These are phyloP conservation scores for Haematococcus lacustris DNA, from an alignment of 139 green algal species.

Conservation along the genomic window DNA sequence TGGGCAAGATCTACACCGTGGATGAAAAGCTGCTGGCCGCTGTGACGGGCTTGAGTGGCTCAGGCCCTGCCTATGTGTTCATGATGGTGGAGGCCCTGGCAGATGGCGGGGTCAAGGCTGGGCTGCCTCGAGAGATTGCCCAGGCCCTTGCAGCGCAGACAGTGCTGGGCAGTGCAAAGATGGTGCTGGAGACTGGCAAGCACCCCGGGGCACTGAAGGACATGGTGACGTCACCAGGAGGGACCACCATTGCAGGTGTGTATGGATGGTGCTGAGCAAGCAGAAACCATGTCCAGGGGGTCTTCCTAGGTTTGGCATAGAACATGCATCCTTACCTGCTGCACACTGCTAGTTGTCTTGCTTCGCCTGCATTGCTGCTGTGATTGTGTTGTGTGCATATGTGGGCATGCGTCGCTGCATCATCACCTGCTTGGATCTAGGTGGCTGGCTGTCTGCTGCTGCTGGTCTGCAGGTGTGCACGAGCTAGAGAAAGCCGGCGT, in stretches of 20 bases:
- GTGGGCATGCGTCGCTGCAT: no score
- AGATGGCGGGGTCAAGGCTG: slow-evolving; percentile 83
- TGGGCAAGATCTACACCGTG: slow-evolving; percentile 62
- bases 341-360: no score
- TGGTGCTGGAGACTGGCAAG: slow-evolving; percentile 92
- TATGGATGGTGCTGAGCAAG: no score
- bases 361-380: no score
- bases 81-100: slow-evolving; percentile 93
- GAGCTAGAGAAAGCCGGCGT: slow-evolving; percentile 83
- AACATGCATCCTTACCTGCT: no score
- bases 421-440: no score
- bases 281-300: no score
- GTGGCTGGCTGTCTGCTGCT: no score
- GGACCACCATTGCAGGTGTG: slow-evolving; percentile 89
- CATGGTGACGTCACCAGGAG: slow-evolving; percentile 82
- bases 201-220: slow-evolving; percentile 89
- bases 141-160: slow-evolving; percentile 69
- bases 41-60: slow-evolving; percentile 88
- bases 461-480: slow-evolving; percentile 82
- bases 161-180: slow-evolving; percentile 87
- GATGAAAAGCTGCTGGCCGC: slow-evolving; percentile 86
- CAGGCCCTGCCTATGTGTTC: slow-evolving; percentile 91
- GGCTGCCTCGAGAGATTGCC: slow-evolving; percentile 82
- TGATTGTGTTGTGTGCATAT: no score
- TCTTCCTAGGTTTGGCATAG: no score